Conservation (phyloP, 768 basidiomycete genomes). For the Mycena galericulata region DNA sequence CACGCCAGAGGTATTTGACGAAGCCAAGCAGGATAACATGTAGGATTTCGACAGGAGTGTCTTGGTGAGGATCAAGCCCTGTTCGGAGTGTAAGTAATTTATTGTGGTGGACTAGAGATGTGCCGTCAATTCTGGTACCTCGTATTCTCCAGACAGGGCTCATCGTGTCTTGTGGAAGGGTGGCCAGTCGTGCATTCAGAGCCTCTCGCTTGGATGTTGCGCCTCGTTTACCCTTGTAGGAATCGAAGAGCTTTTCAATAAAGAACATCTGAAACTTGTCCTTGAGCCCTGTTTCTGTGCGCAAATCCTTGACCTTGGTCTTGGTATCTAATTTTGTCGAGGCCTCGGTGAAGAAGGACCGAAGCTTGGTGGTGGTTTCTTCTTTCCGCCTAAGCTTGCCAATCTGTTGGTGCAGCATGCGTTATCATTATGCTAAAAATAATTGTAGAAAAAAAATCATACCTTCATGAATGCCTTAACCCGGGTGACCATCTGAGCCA, state of each 20-base stretch:
- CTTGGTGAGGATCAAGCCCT: conserved; percentile 50
- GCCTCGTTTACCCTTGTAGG: conserved; percentile 34
- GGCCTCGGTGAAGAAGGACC: conserved; percentile 35
- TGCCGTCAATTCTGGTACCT: conserved; percentile 24
- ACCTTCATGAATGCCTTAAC: conserved; percentile 18
- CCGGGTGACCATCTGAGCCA: conserved; percentile 6
- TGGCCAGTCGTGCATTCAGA: neutral
- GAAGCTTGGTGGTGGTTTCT: conserved; percentile 24
- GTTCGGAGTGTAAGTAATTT: neutral
- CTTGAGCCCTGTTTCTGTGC: conserved; percentile 47
- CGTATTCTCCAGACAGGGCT: conserved; percentile 34
- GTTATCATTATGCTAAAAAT: neutral
- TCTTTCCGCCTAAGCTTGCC: neutral
- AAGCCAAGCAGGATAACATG: conserved; percentile 51
- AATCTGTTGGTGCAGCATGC: too few species aligned
- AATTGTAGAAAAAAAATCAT: neutral
- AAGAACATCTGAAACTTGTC: conserved; percentile 47
- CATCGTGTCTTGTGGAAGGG: neutral
- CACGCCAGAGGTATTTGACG: conserved; percentile 58
- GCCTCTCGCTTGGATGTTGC: conserved; percentile 25
- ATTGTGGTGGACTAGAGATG: neutral
- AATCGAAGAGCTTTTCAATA: conserved; percentile 36
- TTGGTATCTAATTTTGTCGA: conserved; percentile 21
- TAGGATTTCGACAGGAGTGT: conserved; percentile 53
- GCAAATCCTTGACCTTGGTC: conserved; percentile 32